Evolutionary conservation across 2,329 filamentous ascomycete genomes (phyloP).

Genomic region (Monosporascus sp.): DNA sequence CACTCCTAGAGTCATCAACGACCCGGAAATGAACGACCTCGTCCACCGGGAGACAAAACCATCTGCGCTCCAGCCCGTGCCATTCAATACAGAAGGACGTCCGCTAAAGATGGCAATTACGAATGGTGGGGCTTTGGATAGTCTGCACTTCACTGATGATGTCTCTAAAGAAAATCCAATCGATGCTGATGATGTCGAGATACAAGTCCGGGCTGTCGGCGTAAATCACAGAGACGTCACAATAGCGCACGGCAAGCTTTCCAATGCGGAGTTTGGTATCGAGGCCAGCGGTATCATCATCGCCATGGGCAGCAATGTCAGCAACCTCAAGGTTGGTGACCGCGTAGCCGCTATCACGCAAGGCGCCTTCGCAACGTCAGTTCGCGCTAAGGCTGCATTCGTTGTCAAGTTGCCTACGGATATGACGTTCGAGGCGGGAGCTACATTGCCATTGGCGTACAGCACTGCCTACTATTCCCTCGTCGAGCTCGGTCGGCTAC

Average conservation of each 20-base stretch:
- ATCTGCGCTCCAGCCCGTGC: conserved; percentile 29
- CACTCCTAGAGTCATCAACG: conserved; percentile 34
- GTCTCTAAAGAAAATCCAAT: conserved; percentile 20
- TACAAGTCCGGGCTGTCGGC: conserved; percentile 21
- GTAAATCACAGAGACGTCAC: conserved; percentile 25
- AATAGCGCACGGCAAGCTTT: conserved; percentile 21
- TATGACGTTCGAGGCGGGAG: conserved; percentile 22
- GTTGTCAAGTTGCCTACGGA: conserved; percentile 22
- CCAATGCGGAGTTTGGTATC: conserved; percentile 18
- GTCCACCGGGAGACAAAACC: conserved; percentile 38
- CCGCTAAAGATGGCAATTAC: conserved; percentile 20
- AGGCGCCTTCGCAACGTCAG: conserved; percentile 24
- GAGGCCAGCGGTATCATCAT: conserved; percentile 23
- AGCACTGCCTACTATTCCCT: conserved; percentile 22
- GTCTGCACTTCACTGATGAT: conserved; percentile 23
- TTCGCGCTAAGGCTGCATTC: conserved; percentile 20
- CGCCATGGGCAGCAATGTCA: conserved; percentile 18
- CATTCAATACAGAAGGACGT: conserved; percentile 29
- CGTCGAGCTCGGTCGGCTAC: conserved; percentile 19
- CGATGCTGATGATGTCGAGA: conserved; percentile 28
- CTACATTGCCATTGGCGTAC: conserved; percentile 22
- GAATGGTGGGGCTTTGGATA: conserved; percentile 22
- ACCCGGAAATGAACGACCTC: conserved; percentile 34
- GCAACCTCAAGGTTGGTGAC: conserved; percentile 21
- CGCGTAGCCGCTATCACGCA: conserved; percentile 32